phyloP scores from a whole-genome alignment of 306 rosid genomes.

The Abrus pulchellus region DNA sequence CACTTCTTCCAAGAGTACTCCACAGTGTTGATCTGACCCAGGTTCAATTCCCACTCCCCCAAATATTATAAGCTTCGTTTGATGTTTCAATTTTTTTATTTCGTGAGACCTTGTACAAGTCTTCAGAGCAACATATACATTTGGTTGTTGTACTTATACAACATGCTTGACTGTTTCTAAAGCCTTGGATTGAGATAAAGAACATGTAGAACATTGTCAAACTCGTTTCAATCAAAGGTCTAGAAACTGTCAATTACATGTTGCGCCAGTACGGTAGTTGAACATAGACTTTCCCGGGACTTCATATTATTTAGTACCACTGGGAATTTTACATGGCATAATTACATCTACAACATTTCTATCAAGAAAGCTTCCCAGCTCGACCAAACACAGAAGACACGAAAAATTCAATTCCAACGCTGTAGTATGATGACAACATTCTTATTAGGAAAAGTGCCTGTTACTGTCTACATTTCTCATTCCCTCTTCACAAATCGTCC shows the following conservation, averaged over 20 bases:
- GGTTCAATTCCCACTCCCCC: slow-evolving; percentile 14
- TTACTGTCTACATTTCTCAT: slow-evolving; percentile 50
- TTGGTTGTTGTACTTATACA: slow-evolving; percentile 32
- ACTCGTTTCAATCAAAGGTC: slow-evolving; percentile 15
- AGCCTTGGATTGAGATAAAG: slow-evolving; percentile 37
- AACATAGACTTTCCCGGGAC: slow-evolving; percentile 12
- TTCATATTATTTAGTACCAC: slow-evolving; percentile 1
- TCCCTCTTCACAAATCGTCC: slow-evolving; percentile 94
- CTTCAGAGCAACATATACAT: slow-evolving; percentile 34
- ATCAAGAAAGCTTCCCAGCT: slow-evolving; percentile 27
- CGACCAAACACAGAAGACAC: slow-evolving; percentile 14
- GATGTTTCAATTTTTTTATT: slow-evolving; percentile 13
- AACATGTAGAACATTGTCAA: neutral
- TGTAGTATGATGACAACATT: slow-evolving; percentile 16
- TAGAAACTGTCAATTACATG: slow-evolving; percentile 40
- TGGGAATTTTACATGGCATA: slow-evolving; percentile 31
- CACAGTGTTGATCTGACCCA: neutral
- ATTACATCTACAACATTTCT: slow-evolving; percentile 38
- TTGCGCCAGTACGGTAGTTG: slow-evolving; percentile 20
- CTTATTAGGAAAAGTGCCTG: slow-evolving; percentile 37
- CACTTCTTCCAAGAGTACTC: neutral
- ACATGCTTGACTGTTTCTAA: slow-evolving; percentile 37
- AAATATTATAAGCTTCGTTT: neutral
- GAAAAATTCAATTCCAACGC: slow-evolving; percentile 33
- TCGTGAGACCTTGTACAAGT: neutral